Percentiles rank a stretch among this genome's conserved stretches.
Conservation (phyloP, 1,139 yeast genomes). For the Blastobotrys capitulatus region DNA sequence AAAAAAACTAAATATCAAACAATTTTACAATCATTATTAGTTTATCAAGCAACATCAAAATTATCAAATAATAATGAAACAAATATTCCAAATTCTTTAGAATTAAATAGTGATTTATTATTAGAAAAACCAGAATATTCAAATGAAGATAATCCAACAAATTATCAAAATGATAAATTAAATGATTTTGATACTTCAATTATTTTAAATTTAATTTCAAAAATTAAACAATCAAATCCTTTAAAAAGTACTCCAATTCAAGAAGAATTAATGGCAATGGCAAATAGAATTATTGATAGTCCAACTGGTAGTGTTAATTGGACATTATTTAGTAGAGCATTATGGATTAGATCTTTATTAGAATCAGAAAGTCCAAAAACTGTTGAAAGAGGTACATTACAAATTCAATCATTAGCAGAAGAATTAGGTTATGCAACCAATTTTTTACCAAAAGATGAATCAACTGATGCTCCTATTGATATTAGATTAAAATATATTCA, state of each 20-base stretch:
- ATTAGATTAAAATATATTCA: slow-evolving; percentile 68
- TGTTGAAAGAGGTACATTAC: slow-evolving; percentile 88
- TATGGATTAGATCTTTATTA: slow-evolving; percentile 84
- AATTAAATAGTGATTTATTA: slow-evolving; percentile 70
- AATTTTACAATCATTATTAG: slow-evolving; percentile 62
- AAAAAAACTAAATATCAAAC: slow-evolving; percentile 81
- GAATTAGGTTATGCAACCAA: slow-evolving; percentile 67
- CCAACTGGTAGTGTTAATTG: slow-evolving; percentile 54
- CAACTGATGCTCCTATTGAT: slow-evolving; percentile 29
- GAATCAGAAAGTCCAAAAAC: slow-evolving; percentile 82
- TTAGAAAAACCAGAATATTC: slow-evolving; percentile 66
- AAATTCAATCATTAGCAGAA: slow-evolving; percentile 87
- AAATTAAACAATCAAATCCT: slow-evolving; percentile 67
- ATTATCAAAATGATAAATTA: slow-evolving; percentile 36
- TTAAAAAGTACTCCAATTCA: slow-evolving; percentile 63
- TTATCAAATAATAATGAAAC: slow-evolving; percentile 22
- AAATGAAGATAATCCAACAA: slow-evolving; percentile 81
- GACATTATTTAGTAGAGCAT: slow-evolving; percentile 73
- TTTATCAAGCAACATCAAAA: slow-evolving; percentile 56
- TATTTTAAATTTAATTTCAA: slow-evolving; percentile 59
- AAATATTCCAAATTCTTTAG: slow-evolving; percentile 37
- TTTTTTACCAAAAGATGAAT: slow-evolving; percentile 49
- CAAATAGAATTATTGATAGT: slow-evolving; percentile 61
- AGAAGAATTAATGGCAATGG: slow-evolving; percentile 75
- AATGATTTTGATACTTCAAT: slow-evolving; percentile 68